Conservation (phyloP, 23 red algal species). For the Gracilaria domingensis region DNA sequence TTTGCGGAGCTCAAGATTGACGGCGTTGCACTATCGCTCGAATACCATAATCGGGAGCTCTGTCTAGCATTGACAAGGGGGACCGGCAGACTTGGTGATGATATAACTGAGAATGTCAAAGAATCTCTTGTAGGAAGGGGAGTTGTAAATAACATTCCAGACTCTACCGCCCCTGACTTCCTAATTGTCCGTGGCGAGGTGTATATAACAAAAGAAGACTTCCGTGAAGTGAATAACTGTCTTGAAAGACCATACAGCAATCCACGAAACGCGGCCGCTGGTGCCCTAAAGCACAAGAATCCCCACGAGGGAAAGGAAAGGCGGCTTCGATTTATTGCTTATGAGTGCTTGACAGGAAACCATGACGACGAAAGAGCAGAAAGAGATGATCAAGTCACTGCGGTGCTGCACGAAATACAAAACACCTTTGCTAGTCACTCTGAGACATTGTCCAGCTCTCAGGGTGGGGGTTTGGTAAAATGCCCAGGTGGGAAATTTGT, state of each 20-base stretch:
- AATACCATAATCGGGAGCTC: conserved; percentile 58
- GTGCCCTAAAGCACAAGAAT: conserved; percentile 79
- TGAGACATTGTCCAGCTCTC: conserved; percentile 45
- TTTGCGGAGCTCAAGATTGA: conserved; percentile 79
- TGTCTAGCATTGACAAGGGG: conserved; percentile 69
- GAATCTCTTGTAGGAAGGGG: conserved; percentile 54
- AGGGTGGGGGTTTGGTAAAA: conserved; percentile 69
- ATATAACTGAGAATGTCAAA: conserved; percentile 74
- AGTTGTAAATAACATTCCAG: conserved; percentile 30
- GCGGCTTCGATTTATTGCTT: conserved; percentile 78
- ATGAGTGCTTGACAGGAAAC: conserved; percentile 57
- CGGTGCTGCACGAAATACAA: not conserved
- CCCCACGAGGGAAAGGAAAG: conserved; percentile 46
- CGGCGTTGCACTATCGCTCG: conserved; percentile 75
- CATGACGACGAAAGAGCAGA: conserved; percentile 1
- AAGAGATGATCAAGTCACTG: not conserved
- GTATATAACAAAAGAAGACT: conserved; percentile 64
- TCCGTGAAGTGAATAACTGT: conserved; percentile 56
- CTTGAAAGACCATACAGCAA: conserved; percentile 63
- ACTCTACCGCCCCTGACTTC: conserved; percentile 6
- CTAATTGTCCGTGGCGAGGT: conserved; percentile 77
- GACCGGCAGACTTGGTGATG: conserved; percentile 72
- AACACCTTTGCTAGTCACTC: conserved; percentile 40
- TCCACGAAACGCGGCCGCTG: conserved; percentile 82
- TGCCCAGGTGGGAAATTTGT: conserved; percentile 40